Percentiles rank a stretch among this genome's conserved stretches.
Evolutionary conservation across 495 filamentous ascomycete species (phyloP).

Genomic region (Podospora pseudoanserina): DNA sequence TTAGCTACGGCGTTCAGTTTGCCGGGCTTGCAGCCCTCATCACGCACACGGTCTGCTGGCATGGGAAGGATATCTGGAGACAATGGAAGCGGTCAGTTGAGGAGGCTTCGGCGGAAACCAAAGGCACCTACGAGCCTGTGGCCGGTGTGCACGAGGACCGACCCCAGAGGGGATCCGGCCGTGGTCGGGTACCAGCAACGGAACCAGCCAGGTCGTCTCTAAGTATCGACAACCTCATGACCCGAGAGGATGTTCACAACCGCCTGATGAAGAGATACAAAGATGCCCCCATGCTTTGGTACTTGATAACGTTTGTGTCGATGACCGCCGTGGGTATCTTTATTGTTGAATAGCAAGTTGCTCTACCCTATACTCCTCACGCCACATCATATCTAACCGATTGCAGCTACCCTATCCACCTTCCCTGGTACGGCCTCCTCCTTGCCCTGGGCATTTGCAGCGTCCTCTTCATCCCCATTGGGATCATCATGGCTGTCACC

Average conservation of each 20-base stretch:
- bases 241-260: slow-evolving; percentile 71
- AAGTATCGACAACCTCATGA: slow-evolving; percentile 55
- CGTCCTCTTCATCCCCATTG: slow-evolving; percentile 72
- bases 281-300: slow-evolving; percentile 77
- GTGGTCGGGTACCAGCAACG: slow-evolving; percentile 9
- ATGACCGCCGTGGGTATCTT: slow-evolving; percentile 76
- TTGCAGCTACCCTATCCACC: slow-evolving; percentile 64
- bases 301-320: slow-evolving; percentile 61
- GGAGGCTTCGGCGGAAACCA: slow-evolving; percentile 43
- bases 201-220: slow-evolving; percentile 34
- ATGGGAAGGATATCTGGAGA: slow-evolving; percentile 68
- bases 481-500: slow-evolving; percentile 81
- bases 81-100: slow-evolving; percentile 58
- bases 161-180: background rate
- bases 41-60: slow-evolving; percentile 70
- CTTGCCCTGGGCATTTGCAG: slow-evolving; percentile 70
- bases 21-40: slow-evolving; percentile 69
- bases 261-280: slow-evolving; percentile 70
- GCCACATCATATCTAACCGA: background rate
- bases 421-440: slow-evolving; percentile 73
- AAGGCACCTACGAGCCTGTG: slow-evolving; percentile 45
- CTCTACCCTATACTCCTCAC: background rate
- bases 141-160: slow-evolving; percentile 22
- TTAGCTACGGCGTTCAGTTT: slow-evolving; percentile 78
- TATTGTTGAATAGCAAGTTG: slow-evolving; percentile 69